Evolutionary conservation across 768 basidiomycete species (phyloP).

Genomic region (Phaffia tasmanica): DNA sequence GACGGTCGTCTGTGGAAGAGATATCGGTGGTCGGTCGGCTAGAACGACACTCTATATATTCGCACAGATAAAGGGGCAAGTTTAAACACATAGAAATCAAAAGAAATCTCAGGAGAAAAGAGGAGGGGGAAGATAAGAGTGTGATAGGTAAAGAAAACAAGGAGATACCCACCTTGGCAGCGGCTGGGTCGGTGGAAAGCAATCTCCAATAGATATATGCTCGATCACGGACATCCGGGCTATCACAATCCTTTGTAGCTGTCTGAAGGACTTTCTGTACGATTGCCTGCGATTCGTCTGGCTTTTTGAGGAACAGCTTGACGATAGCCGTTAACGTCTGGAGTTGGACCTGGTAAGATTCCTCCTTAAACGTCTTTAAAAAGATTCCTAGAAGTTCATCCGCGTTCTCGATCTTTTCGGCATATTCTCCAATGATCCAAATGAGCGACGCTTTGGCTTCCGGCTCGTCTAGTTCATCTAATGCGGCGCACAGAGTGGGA

Average conservation of each 20-base stretch:
- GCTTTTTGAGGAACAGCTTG: constrained; percentile 90
- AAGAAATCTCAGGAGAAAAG: not conserved
- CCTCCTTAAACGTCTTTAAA: constrained; percentile 85
- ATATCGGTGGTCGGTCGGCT: constrained; percentile 83
- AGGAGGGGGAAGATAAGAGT: constrained; percentile 8
- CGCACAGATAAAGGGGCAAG: not conserved
- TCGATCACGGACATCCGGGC: constrained; percentile 87
- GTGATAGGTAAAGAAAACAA: not conserved
- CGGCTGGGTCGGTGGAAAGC: constrained; percentile 83
- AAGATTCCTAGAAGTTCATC: constrained; percentile 82
- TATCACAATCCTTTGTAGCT: constrained; percentile 94
- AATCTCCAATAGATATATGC: constrained; percentile 98
- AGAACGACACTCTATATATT: constrained; percentile 62
- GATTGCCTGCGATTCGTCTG: constrained; percentile 79
- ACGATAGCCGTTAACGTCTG: constrained; percentile 79
- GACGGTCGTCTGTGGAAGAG: constrained; percentile 81
- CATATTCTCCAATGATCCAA: constrained; percentile 95
- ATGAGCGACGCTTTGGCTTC: constrained; percentile 96
- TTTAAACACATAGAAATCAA: not conserved
- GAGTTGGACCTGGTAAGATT: constrained; percentile 61
- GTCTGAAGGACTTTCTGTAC: constrained; percentile 87
- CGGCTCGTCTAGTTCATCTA: constrained; percentile 85
- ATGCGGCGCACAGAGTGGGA: constrained; percentile 78
- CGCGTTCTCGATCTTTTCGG: constrained; percentile 90
- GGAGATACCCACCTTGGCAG: constrained; percentile 64